Base-by-base conservation (phyloP, 2,329 filamentous ascomycete species). In the Fusarium pilosicola region DNA sequence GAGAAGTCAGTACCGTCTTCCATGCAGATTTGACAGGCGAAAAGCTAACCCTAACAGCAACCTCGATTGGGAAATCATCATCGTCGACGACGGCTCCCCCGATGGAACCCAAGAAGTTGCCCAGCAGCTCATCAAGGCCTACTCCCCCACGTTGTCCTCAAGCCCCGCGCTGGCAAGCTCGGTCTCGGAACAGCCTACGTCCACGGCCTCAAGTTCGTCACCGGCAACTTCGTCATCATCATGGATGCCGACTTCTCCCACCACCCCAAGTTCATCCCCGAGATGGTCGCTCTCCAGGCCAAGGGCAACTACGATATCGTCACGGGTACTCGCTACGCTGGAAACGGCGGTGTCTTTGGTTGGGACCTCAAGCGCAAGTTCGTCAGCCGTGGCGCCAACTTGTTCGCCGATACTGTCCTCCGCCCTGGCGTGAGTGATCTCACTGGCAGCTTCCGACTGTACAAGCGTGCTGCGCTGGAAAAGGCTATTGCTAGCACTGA, bases 201-300 rank as follows among this genome's bases (percentile, higher is more conserved):
- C 44, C 95, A 98, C 84, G 96, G 96, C 59, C 88, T 99, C 69
- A 90, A 97, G 83, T 98, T 93, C 81, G 93, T 89, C 30, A 95
- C 91, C 28, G 96, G 96, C 79, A 98, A 97, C 89, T 98, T 91
- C 81, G 94, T 99, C 81, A 94, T 99, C 87, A 99, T 99, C 89
- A 99, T 99, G 96, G 96, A 99, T 87, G 96, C 97, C 84, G 96
- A 99, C 86, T 99, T 99, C 89, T 94, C 91, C 78, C 96, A 99
- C 86, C 96, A 99, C 88, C 96, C 96, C 81, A 99, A 98, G 86
- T 99, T 98, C 89, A 97, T 99, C 84, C 92, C 95, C 61, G 88
- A 92, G 81, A 98, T 99, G 94, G 94, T 99, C 79, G 89, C 88
- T 68, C 89, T 91, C 76, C 96, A 98, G 84, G 89, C 90, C 83